Evolutionary conservation across 2,329 filamentous ascomycete species (phyloP).

Genomic region (Didymella segeticola): DNA sequence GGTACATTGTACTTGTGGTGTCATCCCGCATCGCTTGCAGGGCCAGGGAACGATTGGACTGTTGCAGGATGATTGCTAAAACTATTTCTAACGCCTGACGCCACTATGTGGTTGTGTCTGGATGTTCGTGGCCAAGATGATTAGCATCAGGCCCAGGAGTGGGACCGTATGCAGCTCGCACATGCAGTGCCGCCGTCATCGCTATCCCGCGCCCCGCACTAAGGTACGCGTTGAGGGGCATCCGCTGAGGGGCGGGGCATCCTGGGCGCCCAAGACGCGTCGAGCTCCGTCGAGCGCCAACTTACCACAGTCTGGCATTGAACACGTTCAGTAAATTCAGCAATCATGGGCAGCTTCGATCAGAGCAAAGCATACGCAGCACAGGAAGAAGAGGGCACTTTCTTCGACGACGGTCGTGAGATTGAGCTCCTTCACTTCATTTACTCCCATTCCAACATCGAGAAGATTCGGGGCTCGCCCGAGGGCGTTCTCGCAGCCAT

Average conservation of each 20-base stretch:
- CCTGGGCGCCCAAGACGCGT: slow-evolving; percentile 25
- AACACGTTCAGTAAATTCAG: slow-evolving; percentile 17
- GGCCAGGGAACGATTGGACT: slow-evolving; percentile 1
- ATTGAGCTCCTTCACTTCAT: slow-evolving; percentile 75
- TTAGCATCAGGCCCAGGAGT: slow-evolving; percentile 10
- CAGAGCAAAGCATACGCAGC: slow-evolving; percentile 56
- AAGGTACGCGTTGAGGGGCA: slow-evolving; percentile 37
- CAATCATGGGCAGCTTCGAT: slow-evolving; percentile 44
- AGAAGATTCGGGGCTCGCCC: slow-evolving; percentile 69
- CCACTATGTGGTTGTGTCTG: slow-evolving; percentile 13
- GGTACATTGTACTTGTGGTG: slow-evolving; percentile 23
- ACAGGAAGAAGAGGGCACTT: slow-evolving; percentile 53
- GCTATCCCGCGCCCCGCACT: slow-evolving; percentile 32
- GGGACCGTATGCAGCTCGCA: slow-evolving; percentile 6
- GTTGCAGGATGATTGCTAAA: slow-evolving; percentile 18
- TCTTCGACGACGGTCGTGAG: slow-evolving; percentile 73
- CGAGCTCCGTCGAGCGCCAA: slow-evolving; percentile 28
- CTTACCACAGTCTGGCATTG: slow-evolving; percentile 15
- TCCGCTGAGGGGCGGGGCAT: slow-evolving; percentile 28
- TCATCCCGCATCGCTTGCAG: slow-evolving; percentile 25
- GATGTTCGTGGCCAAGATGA: slow-evolving; percentile 10
- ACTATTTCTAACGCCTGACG: slow-evolving; percentile 31
- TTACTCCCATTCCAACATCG: slow-evolving; percentile 66
- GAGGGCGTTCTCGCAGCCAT: slow-evolving; percentile 70
- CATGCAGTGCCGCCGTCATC: slow-evolving; percentile 30